Evolutionary conservation across 257 asterid genomes (phyloP).

Genomic region (Gentiana dahurica): DNA sequence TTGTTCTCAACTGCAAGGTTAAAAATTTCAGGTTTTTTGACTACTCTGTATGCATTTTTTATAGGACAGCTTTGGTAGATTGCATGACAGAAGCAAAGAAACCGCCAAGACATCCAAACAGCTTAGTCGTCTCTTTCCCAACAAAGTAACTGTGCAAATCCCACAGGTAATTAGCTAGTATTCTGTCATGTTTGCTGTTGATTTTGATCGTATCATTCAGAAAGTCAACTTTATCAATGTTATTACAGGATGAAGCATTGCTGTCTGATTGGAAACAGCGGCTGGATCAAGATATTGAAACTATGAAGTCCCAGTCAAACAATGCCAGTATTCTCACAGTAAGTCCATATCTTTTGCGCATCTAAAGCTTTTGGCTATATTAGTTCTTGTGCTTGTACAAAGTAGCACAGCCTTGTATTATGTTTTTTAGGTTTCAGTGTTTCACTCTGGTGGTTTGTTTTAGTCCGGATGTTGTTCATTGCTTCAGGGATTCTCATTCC

Average conservation of each 20-base stretch:
- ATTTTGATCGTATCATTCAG: not conserved
- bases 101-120: constrained; percentile 77
- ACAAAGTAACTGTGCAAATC: constrained; percentile 77
- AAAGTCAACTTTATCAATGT: not conserved
- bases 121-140: constrained; percentile 81
- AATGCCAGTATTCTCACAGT: constrained; percentile 61
- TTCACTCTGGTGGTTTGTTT: not conserved
- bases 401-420: not conserved
- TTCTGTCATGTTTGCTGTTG: not conserved
- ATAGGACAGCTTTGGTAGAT: constrained; percentile 70
- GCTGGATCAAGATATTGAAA: constrained; percentile 76
- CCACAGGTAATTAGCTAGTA: constrained; percentile 56
- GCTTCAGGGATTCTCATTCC: not conserved
- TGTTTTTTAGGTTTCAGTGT: not conserved
- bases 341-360: constrained; percentile 17
- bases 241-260: constrained; percentile 60
- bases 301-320: constrained; percentile 74
- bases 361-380: not conserved
- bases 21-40: too few species aligned
- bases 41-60: not conserved
- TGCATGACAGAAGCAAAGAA: constrained; percentile 83
- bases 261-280: constrained; percentile 81
- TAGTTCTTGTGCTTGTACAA: not conserved
- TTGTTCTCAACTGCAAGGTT: too few species aligned
- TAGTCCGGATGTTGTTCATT: not conserved